A percentile compares a stretch with the other conserved stretches of the same genome.
Evolutionary conservation across 1,284 basidiomycete genomes (phyloP).

Genomic region (Trichosporon asahii): DNA sequence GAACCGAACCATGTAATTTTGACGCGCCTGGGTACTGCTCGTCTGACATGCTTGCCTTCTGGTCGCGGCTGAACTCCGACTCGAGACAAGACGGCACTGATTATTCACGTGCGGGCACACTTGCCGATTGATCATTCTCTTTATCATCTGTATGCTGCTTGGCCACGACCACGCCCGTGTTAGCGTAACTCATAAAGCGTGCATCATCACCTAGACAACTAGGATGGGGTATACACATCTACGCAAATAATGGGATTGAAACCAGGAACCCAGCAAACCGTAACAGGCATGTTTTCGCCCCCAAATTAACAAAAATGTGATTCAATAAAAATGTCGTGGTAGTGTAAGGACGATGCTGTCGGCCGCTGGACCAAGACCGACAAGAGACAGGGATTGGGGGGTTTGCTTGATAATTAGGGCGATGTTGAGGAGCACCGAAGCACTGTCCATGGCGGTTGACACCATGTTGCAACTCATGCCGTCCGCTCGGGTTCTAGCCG

Average conservation of each 20-base stretch:
- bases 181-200: conserved; percentile 9
- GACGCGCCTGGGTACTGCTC: neutral
- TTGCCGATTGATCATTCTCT: too few relatives aligned
- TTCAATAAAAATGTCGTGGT: conserved; percentile 2
- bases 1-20: neutral
- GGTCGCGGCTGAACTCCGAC: neutral
- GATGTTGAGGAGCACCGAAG: neutral
- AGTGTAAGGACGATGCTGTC: neutral
- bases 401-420: conserved; percentile 1
- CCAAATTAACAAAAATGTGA: conserved; percentile 7
- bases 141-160: too few relatives aligned
- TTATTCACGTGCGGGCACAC: neutral
- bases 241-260: conserved; percentile 3
- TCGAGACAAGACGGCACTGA: neutral
- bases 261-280: conserved; percentile 2
- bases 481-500: neutral
- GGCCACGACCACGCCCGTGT: too few relatives aligned
- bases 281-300: conserved; percentile 1
- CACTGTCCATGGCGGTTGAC: neutral
- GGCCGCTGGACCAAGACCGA: conserved; percentile 5
- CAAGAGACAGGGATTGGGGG: neutral
- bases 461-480: neutral
- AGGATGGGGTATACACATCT: conserved; percentile 11
- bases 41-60: neutral
- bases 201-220: conserved; percentile 11